These are phyloP conservation scores for Phoenix dactylifera DNA, from an alignment of 176 grass and related monocot species.

Conservation along the genomic window DNA sequence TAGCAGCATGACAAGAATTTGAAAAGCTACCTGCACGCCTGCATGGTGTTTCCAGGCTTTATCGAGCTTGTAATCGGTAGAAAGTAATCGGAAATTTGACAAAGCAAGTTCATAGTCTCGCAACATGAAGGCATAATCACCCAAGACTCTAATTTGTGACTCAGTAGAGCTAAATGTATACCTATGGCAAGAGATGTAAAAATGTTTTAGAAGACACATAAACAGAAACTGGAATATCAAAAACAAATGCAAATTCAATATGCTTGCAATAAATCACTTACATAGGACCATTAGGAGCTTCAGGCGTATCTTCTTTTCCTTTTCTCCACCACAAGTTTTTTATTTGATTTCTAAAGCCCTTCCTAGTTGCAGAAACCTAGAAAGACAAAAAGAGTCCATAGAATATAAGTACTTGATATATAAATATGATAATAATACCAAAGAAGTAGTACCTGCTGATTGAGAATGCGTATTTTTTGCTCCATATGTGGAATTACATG, in stretches of 20 bases:
- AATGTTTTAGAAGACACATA: slow-evolving; percentile 27
- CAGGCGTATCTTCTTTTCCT: slow-evolving; percentile 73
- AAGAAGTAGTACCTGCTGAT: slow-evolving; percentile 74
- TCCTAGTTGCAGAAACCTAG: slow-evolving; percentile 85
- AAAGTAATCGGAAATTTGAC: slow-evolving; percentile 90
- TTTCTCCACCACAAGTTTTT: slow-evolving; percentile 99
- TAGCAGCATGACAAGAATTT: not conserved
- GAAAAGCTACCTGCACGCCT: slow-evolving; percentile 68
- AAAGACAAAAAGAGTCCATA: slow-evolving; percentile 15
- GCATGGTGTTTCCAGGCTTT: slow-evolving; percentile 95
- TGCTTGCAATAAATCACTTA: slow-evolving; percentile 29
- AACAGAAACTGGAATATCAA: not conserved
- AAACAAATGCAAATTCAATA: slow-evolving; percentile 10
- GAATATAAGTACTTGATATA: slow-evolving; percentile 20
- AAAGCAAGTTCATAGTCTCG: slow-evolving; percentile 97
- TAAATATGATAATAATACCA: slow-evolving; percentile 5
- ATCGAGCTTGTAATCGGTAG: slow-evolving; percentile 96
- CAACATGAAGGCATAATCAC: slow-evolving; percentile 97
- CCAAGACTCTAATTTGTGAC: slow-evolving; percentile 93
- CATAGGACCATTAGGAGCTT: slow-evolving; percentile 71
- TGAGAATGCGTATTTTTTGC: slow-evolving; percentile 89
- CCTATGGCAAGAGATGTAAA: slow-evolving; percentile 38
- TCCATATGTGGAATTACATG: slow-evolving; percentile 98
- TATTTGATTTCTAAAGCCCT: slow-evolving; percentile 97
- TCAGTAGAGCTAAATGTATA: slow-evolving; percentile 96